Conservation (phyloP, 1,139 yeast genomes). For the Nakaseomyces bracarensis region DNA sequence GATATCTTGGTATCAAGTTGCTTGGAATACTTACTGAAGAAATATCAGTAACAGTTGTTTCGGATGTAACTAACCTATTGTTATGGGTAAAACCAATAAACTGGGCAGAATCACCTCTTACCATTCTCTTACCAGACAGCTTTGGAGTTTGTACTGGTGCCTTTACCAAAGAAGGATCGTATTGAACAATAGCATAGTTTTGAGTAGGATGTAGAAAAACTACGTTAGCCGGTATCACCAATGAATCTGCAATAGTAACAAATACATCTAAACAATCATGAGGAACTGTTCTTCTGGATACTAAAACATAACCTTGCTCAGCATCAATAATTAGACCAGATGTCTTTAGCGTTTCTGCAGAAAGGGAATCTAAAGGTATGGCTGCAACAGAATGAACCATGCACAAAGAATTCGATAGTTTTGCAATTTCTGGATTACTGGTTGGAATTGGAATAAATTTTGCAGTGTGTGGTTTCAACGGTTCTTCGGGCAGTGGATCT, state of each 20-base stretch:
- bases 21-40: slow-evolving; percentile 69
- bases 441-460: slow-evolving; percentile 64
- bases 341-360: slow-evolving; percentile 52
- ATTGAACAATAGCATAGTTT: slow-evolving; percentile 75
- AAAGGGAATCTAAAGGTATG: slow-evolving; percentile 64
- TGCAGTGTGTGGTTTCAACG: slow-evolving; percentile 53
- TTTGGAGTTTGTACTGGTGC: slow-evolving; percentile 59
- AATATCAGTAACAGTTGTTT: slow-evolving; percentile 69
- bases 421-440: slow-evolving; percentile 48
- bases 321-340: slow-evolving; percentile 81
- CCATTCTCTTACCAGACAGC: slow-evolving; percentile 49
- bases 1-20: slow-evolving; percentile 65
- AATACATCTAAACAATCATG: slow-evolving; percentile 77
- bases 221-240: slow-evolving; percentile 72
- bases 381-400: slow-evolving; percentile 60
- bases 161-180: slow-evolving; percentile 65
- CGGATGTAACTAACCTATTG: slow-evolving; percentile 63
- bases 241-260: slow-evolving; percentile 77
- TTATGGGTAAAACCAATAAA: slow-evolving; percentile 76
- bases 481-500: slow-evolving; percentile 48
- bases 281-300: slow-evolving; percentile 72
- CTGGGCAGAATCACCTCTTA: slow-evolving; percentile 65
- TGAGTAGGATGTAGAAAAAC: slow-evolving; percentile 82
- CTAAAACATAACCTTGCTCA: slow-evolving; percentile 66
- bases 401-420: slow-evolving; percentile 54